Base-by-base conservation (phyloP, 139 green algal species). In the Chlamydomonas incerta region DNA sequence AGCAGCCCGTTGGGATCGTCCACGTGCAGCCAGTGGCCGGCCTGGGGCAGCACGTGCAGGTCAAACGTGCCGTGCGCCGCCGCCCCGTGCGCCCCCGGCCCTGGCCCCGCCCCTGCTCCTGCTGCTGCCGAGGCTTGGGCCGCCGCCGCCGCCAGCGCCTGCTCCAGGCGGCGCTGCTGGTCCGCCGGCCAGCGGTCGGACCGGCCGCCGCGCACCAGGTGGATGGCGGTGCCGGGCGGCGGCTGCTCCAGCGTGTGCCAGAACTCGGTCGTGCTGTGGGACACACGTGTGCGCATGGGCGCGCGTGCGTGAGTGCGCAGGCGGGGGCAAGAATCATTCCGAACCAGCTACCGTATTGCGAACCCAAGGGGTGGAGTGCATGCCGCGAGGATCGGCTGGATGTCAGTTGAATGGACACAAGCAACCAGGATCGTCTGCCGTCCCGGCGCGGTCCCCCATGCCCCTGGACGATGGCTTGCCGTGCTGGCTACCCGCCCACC, bases 11-110 rank as follows among this genome's bases (percentile, higher is more conserved):
- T 60, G 9, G 95, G 95, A 73, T 97, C 95, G 80, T 97, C 95
- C 31, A 90, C 88, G 81, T 97, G 95, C 55, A 97, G 62, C 95
- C 95, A 97, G 68, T 97, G 95, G 9, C 94, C 95, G 9, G 93
- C 94, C 50, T 94, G 81, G 20, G 81, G 69, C 50, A 97, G 75
- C 55, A 95, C 89, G 66, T 95, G 89, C 26, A 80, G 87, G 23
- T 63, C 41, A 1, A 83, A 87, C 23, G 21, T 28, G 5, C 70
- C 70, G 1, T 15, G 17, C 60, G 14, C 60, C 60, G 26, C 60
- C 60, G 26, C 26, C 60, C 2, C 60, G 18, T 1, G 29, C 63
- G 63, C 23, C n/a, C 63, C 29, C 41, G 63, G 1, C 63, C 63
- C 18, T 41, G 29, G 29, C 29, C n/a, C 63, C 0, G 31, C 62